These are phyloP conservation scores for Pseudocohnilembus persalinus DNA, from an alignment of 169 alveolate genomes.

Conservation along the genomic window DNA sequence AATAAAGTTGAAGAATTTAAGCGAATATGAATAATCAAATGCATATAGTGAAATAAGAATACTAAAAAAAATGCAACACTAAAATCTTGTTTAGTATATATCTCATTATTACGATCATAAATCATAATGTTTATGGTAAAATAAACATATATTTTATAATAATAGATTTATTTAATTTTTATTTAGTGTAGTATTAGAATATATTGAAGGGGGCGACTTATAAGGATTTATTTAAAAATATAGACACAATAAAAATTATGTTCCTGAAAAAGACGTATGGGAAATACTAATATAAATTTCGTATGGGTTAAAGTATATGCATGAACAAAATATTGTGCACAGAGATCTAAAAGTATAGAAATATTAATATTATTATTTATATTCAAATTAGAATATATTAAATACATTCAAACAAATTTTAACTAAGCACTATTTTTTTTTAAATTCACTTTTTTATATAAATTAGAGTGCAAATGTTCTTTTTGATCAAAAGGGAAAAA, in stretches of 20 bases:
- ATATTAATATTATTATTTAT: no score
- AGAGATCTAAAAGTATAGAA: not conserved
- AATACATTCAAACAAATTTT: no score
- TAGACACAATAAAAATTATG: not conserved
- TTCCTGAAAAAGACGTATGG: not conserved
- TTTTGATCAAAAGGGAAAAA: not conserved
- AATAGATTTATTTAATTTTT: no score
- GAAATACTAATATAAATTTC: not conserved
- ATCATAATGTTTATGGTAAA: not conserved
- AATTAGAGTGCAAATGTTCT: not conserved
- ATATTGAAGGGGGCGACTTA: not conserved
- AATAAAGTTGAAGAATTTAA: not conserved
- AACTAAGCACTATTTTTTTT: no score
- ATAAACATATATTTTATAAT: no score
- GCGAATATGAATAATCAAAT: not conserved
- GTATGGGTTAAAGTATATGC: not conserved
- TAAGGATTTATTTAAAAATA: no score
- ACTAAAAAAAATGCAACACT: not conserved
- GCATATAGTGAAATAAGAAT: not conserved
- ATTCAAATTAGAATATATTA: not conserved
- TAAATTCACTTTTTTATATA: no score
- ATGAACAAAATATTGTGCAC: not conserved
- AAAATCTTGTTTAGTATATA: not conserved
- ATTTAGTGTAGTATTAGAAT: not conserved
- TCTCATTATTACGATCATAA: not conserved